Evolutionary conservation across 345 rosid genomes (phyloP).

Genomic region (Excoecaria agallocha): DNA sequence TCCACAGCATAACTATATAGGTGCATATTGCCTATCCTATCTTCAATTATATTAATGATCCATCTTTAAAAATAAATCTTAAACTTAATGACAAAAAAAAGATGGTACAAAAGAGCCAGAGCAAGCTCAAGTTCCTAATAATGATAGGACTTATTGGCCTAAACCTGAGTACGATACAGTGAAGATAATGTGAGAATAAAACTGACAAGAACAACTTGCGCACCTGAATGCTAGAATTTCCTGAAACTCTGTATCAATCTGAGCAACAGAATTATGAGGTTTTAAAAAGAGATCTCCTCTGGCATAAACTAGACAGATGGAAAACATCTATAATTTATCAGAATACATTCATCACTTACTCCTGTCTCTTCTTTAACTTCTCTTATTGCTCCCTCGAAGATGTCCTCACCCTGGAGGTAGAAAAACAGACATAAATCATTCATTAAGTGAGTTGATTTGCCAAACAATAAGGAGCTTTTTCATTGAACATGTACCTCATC

Average conservation of each 20-base stretch:
- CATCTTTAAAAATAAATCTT: neutral
- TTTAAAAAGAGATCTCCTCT: constrained; percentile 6
- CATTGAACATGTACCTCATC: constrained; percentile 50
- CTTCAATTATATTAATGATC: too few species aligned
- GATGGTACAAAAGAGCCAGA: neutral
- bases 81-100: neutral
- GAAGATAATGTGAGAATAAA: neutral
- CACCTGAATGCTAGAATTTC: constrained; percentile 77
- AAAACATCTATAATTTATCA: neutral
- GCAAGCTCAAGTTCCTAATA: neutral
- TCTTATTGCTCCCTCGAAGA: constrained; percentile 53
- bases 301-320: neutral
- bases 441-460: constrained; percentile 1
- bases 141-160: neutral
- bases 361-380: constrained; percentile 94
- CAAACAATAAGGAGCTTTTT: constrained; percentile 2
- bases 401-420: constrained; percentile 63
- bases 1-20: neutral
- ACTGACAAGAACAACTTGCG: neutral
- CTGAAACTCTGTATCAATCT: constrained; percentile 68
- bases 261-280: constrained; percentile 21
- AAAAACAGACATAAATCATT: constrained; percentile 12
- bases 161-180: neutral
- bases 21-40: neutral
- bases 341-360: constrained; percentile 37